phyloP scores from a whole-genome alignment of 148 eudicot species.

The Chenopodium suecicum region DNA sequence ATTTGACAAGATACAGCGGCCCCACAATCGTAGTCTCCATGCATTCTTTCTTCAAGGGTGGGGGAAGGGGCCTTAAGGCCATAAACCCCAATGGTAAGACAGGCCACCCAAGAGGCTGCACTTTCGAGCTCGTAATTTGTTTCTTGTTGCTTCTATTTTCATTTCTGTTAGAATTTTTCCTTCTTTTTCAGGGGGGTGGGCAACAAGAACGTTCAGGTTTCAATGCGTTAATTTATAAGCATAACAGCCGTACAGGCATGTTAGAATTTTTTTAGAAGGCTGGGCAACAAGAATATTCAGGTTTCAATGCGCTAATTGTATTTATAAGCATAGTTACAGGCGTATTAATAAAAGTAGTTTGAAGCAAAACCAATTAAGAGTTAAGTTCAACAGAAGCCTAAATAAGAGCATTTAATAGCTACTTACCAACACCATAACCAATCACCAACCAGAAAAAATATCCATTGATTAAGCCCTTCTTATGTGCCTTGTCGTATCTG shows the following conservation, averaged over 20 bases:
- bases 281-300: not conserved
- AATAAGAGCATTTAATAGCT: slow-evolving; percentile 14
- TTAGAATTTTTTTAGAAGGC: not conserved
- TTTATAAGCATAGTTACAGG: not conserved
- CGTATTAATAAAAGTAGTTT: not conserved
- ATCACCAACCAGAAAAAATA: slow-evolving; percentile 67
- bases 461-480: slow-evolving; percentile 50
- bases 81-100: not conserved
- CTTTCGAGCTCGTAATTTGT: not conserved
- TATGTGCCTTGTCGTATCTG: slow-evolving; percentile 64
- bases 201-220: not conserved
- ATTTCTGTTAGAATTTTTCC: not conserved
- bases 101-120: not conserved
- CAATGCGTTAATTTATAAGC: not conserved
- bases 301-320: not conserved
- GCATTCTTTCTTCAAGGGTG: not conserved
- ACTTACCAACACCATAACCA: slow-evolving; percentile 75
- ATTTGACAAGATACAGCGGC: not conserved
- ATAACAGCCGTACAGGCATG: not conserved
- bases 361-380: not conserved
- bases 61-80: not conserved
- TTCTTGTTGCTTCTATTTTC: not conserved
- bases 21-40: not conserved
- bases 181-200: not conserved
- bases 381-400: not conserved